Evolutionary conservation across 2,329 filamentous ascomycete genomes (phyloP), one percentile per base, ranked within the genome.

Genomic region (Penicillium psychrosexuale): DNA sequence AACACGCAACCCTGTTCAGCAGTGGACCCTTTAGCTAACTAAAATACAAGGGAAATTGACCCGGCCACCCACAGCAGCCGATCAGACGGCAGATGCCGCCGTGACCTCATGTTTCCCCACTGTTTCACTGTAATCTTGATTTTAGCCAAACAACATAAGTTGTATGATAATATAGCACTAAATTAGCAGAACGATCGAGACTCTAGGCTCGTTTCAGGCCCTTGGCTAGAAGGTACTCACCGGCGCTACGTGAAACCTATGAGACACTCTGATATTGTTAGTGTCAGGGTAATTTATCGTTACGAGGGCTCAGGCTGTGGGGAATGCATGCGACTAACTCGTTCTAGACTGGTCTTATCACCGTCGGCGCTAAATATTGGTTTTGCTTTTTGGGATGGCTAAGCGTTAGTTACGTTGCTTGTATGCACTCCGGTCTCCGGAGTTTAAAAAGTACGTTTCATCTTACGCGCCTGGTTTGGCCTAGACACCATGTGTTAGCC

Each of bases 71-170:
- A 38, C 50, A 51, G 40, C 39, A 54, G 53, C 47, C 42, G 53
- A 55, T 55, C 53, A 55, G 48, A 52, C 59, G 62, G 62, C 57
- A 52, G 56, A 60, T 55, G 61, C 60, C 61, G 62, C 52, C 52
- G 59, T 65, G 60, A 65, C 55, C 47, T 65, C 61, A 65, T 57
- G 28, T 33, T 33, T 42, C 50, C 56, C 61, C 61, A 61, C 27
- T 11, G 2, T 8, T 33, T 39, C 27, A 28, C 24, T 53, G 38
- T 55, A 64, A 61, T 64, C 60, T 57, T 60, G 62, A 60, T 65
- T 64, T 56, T 47, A 12, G 44, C 49, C 43, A 19, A 24, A 24
- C 5, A 22, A 24, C 8, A 7, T 33, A 3, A 5, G 22, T 24
- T 24, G 22, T 5, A 33, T 13, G 31, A 33, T 33, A 13, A 7